Base-by-base conservation (phyloP, 2,329 filamentous ascomycete genomes). In the Dendryphion nanum region DNA sequence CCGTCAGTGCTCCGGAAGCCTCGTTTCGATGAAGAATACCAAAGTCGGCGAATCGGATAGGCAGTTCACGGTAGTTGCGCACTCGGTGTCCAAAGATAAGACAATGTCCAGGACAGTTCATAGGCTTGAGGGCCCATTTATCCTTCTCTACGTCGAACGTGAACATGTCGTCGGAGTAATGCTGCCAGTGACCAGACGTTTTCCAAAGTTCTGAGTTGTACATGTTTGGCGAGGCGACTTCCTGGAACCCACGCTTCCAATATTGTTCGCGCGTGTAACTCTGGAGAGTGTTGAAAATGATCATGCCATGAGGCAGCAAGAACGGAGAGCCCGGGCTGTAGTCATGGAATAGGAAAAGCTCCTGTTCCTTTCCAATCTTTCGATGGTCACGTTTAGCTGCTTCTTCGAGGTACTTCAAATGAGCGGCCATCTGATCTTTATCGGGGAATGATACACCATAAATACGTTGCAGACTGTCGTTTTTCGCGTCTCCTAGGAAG, bases 41-140 rank as follows among this genome's bases (percentile, higher is more conserved):
- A 67, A 97, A 97, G 64, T 98, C 93, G 35, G 93, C 91, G 70
- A 95, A 86, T 59, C 93, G 80, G 70, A 94, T 84, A 18, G 93
- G 93, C 41, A 98, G 74, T 55, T 97, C 89, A 57, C 86, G 78
- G 68, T 97, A 95, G 67, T 85, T 93, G 56, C 88, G 80, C 59
- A 88, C 86, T 37, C 86, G 80, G 66, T 91, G 85, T 34, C 78
- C 81, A 66, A 95, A 95, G 58, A 96, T 85, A 50, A 93, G 72
- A 68, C 87, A 94, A 69, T 97, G 91, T 18, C 89, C 89, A 4
- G 93, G 93, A 70, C 93, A 98, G 73, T 97, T 97, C 93, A 97
- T 97, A 18, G 91, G 91, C 73, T 97, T 97, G 35, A 97, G 72
- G 13, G 83, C 89, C 74, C 84, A 89, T 50, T 82, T 76, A 47